Base-by-base conservation (phyloP, 2,329 filamentous ascomycete species). In the Sporothrix mexicana region DNA sequence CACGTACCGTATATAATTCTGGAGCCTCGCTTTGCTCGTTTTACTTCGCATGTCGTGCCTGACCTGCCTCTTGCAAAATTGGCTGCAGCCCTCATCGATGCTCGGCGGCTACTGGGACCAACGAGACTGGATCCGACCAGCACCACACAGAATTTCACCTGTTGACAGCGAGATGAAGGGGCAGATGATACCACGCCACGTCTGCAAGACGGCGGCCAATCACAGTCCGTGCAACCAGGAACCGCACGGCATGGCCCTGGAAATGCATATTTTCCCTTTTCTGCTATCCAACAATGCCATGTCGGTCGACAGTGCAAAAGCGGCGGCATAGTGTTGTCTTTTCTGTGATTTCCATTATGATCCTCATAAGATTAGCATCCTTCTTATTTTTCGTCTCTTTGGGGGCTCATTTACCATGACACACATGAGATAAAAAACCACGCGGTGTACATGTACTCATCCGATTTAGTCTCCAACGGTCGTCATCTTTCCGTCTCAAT, bases 41-140 rank as follows among this genome's bases (percentile, higher is more conserved):
- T 23, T 66, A 41, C 61, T 23, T 43, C 61, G 41, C 61, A 47
- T 47, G 41, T 20, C 25, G 20, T 66, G 12, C 61, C 61, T n/a
- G 41, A 25, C n/a, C 59, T 12, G 45, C 61, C n/a, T 55, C 3
- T 47, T 47, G 45, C 45, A 47, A 17, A 55, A 20, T 3, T 64
- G 61, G 61, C 23, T 64, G 61, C 61, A 66, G 61, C 61, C 47
- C 25, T 53, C 36, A 23, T 57, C 30, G 51, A n/a, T 30, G 49
- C 51, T 51, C 67, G 67, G 67, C 67, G 67, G 67, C 67, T 69
- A 69, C 8, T 55, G 66, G 17, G 66, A 49, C 66, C 66, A 55
- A n/a, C 47, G 23, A 53, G 3, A 4, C 15, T 53, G 15, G n/a
- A 62, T 43, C 20, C 20, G 13, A 45, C 36, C 55, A 61, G 36